Evolutionary conservation across 2,329 filamentous ascomycete genomes (phyloP), one percentile per base, ranked within the genome.

Genomic region (Sporothrix brunneoviolacea): DNA sequence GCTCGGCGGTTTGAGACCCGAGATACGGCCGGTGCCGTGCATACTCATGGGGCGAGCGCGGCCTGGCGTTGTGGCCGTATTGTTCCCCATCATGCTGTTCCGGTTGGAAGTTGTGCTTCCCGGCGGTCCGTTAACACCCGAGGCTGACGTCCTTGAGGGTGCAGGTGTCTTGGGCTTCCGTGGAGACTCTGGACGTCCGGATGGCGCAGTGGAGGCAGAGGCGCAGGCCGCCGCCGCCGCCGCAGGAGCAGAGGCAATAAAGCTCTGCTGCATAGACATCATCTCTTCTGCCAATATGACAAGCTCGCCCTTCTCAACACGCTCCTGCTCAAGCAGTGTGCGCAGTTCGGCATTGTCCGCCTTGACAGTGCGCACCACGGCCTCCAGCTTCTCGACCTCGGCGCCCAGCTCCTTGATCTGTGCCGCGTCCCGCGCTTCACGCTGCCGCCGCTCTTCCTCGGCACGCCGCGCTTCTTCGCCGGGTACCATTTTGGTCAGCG

Each of bases 251-350:
- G 33, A 8, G 12, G 58, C 52, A 4, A 54, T 43, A 10, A 74
- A 68, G 60, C 70, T 75, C 64, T 82, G 75, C 52, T 58, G 56
- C 68, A 91, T 82, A 46, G 74, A 73, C 68, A 93, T 84, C 82
- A 93, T 86, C 70, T 93, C 88, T 65, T 93, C 88, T 1, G 88
- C 88, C 5, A 89, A 77, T 50, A 82, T 79, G 32, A 93, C 88
- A 35, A 93, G 73, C 68, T 91, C 88, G 48, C 86, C 85, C 73
- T 93, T 91, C 69, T 93, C 88, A 18, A 89, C 78, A 7, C 88
- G 77, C 68, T 93, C 88, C 54, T 77, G 73, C 64, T 90, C 83
- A 8, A 93, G 74, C 58, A 87, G 76, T 16, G 71, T 66, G 30
- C 84, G 70, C 22, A 91, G 72, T 30, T 79, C 73, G 28, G 79